Conservation (phyloP, 495 filamentous ascomycete species). For the Cryomyces minteri region DNA sequence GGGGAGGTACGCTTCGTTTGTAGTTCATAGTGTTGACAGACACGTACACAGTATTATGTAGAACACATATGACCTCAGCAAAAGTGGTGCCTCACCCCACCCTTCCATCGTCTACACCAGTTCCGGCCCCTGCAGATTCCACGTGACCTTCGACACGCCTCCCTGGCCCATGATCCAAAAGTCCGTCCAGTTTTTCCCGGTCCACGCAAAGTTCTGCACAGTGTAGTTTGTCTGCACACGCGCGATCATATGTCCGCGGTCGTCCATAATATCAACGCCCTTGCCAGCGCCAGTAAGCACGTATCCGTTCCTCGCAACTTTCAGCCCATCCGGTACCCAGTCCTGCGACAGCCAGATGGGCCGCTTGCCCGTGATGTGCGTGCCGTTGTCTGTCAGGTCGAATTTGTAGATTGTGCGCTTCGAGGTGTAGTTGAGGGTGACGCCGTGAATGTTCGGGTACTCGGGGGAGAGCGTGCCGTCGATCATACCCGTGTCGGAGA, state of each 20-base stretch:
- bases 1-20: no score
- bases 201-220: constrained; percentile 14
- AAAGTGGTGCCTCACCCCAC: no score
- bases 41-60: no score
- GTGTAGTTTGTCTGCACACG: constrained; percentile 10
- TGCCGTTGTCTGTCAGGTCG: constrained; percentile 19
- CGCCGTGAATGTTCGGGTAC: background rate
- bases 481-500: constrained; percentile 8
- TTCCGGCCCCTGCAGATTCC: constrained; percentile 3
- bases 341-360: constrained; percentile 4
- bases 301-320: constrained; percentile 13
- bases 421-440: constrained; percentile 4
- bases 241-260: constrained; percentile 7
- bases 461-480: background rate
- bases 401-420: constrained; percentile 4
- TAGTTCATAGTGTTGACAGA: no score
- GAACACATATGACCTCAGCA: no score
- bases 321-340: constrained; percentile 13
- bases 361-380: constrained; percentile 5
- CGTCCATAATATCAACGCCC: constrained; percentile 13
- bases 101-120: background rate
- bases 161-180: constrained; percentile 8
- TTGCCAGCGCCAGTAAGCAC: constrained; percentile 8
- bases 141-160: constrained; percentile 3
- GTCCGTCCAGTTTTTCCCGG: background rate